Evolutionary conservation across 495 filamentous ascomycete genomes (phyloP).

Genomic region (Aspergillus egyptiacus): DNA sequence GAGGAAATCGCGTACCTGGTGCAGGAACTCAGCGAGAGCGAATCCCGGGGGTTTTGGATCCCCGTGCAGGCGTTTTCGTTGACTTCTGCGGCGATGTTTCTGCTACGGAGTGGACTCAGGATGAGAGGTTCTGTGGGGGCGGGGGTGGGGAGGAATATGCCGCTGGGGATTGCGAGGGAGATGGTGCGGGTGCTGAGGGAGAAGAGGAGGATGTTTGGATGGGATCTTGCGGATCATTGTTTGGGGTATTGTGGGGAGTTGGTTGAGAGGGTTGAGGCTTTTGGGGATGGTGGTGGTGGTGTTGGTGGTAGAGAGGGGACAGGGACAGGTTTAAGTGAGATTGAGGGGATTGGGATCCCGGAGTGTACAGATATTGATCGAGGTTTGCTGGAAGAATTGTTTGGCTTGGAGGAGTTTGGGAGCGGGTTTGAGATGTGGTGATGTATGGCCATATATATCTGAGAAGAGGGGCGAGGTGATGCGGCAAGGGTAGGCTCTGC

Average conservation of each 20-base stretch:
- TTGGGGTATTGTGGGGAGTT: conserved; percentile 24
- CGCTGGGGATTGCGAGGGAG: conserved; percentile 8
- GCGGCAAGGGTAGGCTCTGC: no score
- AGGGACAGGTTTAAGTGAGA: no score
- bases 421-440: no score
- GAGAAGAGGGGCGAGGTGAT: no score
- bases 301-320: no score
- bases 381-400: no score
- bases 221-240: conserved; percentile 32
- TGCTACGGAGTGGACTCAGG: conserved; percentile 24
- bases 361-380: no score
- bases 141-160: neutral
- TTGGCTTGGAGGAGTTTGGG: no score
- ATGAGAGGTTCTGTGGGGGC: no score
- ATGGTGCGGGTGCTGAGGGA: conserved; percentile 19
- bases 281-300: neutral
- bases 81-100: conserved; percentile 26
- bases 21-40: conserved; percentile 24
- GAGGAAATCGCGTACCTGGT: conserved; percentile 32
- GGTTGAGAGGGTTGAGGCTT: conserved; percentile 20
- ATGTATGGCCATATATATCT: no score
- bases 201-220: conserved; percentile 21
- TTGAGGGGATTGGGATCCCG: no score
- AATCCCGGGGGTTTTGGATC: conserved; percentile 32
- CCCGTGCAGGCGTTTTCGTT: conserved; percentile 28